phyloP scores from a whole-genome alignment of 2,329 filamentous ascomycete species.

The Myriosclerotinia duriaeana region DNA sequence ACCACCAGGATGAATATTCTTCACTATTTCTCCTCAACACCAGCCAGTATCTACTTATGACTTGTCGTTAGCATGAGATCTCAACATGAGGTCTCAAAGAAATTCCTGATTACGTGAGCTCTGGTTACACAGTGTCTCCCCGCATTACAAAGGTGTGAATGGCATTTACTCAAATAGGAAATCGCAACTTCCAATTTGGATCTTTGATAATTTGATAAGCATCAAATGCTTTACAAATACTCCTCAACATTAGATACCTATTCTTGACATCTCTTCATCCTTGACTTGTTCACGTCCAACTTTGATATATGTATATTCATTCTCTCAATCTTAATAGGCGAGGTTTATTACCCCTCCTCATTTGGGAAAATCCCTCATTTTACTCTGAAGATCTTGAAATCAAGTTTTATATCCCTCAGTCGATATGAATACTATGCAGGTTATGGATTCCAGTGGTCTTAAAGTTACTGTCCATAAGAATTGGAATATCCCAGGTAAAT shows the following conservation, averaged over 20 bases:
- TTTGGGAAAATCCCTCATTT: not conserved
- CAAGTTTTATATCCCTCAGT: slow-evolving; percentile 11
- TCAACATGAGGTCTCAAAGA: not conserved
- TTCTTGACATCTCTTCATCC: not conserved
- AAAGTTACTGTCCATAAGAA: slow-evolving; percentile 8
- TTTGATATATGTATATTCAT: not conserved
- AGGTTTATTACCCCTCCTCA: not conserved
- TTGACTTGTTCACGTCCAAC: not conserved
- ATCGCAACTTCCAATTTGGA: not conserved
- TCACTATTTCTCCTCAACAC: not conserved
- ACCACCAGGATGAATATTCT: not conserved
- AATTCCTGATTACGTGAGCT: not conserved
- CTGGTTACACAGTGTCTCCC: not conserved
- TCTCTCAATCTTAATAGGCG: not conserved
- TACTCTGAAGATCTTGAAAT: not conserved
- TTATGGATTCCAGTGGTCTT: not conserved
- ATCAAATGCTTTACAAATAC: not conserved
- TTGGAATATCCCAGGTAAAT: slow-evolving; percentile 3
- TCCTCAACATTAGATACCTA: not conserved
- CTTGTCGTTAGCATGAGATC: not conserved
- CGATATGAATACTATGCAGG: not conserved
- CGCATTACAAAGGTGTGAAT: not conserved
- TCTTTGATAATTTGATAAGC: not conserved
- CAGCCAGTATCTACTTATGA: not conserved
- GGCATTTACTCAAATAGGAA: slow-evolving; percentile 1